Evolutionary conservation across 257 asterid genomes (phyloP), one percentile per base, ranked within the genome.

Genomic region (Fraxinus cuspidata): DNA sequence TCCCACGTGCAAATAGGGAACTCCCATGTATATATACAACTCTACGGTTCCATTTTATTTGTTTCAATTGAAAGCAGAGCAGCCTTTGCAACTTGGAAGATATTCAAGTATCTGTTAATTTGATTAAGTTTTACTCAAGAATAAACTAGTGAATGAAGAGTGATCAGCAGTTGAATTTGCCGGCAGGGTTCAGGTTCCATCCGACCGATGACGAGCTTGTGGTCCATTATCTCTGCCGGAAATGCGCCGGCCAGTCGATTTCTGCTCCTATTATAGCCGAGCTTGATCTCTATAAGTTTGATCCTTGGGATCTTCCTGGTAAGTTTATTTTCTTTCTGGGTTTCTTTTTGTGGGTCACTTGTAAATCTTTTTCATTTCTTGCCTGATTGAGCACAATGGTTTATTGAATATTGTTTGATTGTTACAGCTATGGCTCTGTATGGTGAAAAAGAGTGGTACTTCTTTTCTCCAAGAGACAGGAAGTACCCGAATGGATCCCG

Each of bases 191-290:
- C 79, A 81, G 92, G 76, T 88, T 88, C 84, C 92, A 88, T 68
- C 92, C 92, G 32, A 84, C 92, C 72, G 92, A 88, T 83, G 92
- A 88, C 75, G 92, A 88, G 87, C 80, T 88, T 1, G 92, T 88
- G 19, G 87, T 78, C 74, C 90, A 86, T 83, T 88, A 88, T 25
- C 90, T 86, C 75, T 86, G 90, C 86, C 90, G 86, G 42, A 86
- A 81, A 85, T 88, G 90, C 21, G 88, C 90, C 19, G 90, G 87
- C 18, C 87, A 82, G 44, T 42, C 60, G 42, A 84, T 88, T 63
- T 44, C 85, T 0, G 88, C 53, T 11, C 88, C 92, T 4, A 84
- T 88, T 53, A 82, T 88, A 21, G 90, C 92, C 71, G 92, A 88
- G 71, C 79, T 88, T 75, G 88, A 88, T 76, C 88, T 88, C 69